Percentiles rank a stretch among this genome's conserved stretches.
These are phyloP conservation scores for Exophiala bonariae DNA, from an alignment of 2,329 filamentous ascomycete genomes.

Conservation along the genomic window DNA sequence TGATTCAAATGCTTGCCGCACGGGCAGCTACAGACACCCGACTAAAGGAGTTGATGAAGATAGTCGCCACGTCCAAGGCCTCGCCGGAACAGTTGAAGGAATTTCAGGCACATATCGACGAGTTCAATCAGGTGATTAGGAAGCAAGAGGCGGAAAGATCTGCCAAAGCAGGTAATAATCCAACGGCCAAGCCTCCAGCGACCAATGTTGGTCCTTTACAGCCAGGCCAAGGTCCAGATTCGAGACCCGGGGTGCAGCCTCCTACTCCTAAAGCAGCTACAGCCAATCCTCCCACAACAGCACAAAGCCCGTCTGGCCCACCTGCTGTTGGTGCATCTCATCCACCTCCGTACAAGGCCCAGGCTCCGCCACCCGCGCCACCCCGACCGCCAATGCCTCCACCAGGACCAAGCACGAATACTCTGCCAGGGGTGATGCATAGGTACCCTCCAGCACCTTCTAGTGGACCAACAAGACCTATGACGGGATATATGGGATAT, in stretches of 20 bases:
- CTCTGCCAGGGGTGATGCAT: conserved; percentile 19
- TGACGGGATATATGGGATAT: conserved; percentile 15
- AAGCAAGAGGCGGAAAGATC: conserved; percentile 35
- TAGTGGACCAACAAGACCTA: conserved; percentile 13
- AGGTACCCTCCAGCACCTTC: conserved; percentile 15
- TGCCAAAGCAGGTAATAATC: no score
- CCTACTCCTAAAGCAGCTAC: no score
- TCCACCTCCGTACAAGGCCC: conserved; percentile 7
- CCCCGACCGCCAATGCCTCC: conserved; percentile 33
- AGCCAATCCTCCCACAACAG: conserved; percentile 14
- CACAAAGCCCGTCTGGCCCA: conserved; percentile 10
- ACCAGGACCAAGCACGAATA: conserved; percentile 10
- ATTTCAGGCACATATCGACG: conserved; percentile 53
- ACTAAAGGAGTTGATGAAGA: conserved; percentile 51
- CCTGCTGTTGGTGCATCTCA: conserved; percentile 1
- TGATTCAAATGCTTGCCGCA: conserved; percentile 55
- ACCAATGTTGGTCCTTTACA: background rate
- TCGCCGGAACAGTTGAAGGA: conserved; percentile 49
- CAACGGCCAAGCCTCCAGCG: no score
- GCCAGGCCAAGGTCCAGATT: background rate
- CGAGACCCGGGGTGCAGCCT: conserved; percentile 2
- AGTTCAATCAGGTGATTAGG: conserved; percentile 51
- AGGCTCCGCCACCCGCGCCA: conserved; percentile 10
- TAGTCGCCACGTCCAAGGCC: conserved; percentile 51
- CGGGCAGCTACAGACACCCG: conserved; percentile 49